Conservation (phyloP, 495 filamentous ascomycete species). For the Penicillium pulvis region DNA sequence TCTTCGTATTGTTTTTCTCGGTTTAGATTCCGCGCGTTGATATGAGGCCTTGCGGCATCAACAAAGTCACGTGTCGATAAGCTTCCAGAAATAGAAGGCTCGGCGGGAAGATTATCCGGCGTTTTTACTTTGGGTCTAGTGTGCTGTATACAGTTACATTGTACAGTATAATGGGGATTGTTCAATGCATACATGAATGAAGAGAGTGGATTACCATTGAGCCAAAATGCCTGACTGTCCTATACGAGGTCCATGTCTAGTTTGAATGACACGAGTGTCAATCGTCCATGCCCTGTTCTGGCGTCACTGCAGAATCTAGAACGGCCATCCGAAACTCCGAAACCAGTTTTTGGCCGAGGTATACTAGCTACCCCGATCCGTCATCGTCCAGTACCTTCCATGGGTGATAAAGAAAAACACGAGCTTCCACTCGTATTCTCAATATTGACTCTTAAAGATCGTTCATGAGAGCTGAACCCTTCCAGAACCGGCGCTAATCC, state of each 20-base stretch:
- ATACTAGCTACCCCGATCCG: neutral
- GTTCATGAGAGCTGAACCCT: neutral
- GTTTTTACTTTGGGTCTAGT: neutral
- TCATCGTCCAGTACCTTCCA: neutral
- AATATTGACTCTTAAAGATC: neutral
- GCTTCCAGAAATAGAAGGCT: neutral
- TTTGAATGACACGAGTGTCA: neutral
- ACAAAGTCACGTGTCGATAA: constrained; percentile 32
- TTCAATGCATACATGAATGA: neutral
- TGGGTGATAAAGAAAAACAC: neutral
- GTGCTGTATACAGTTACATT: neutral
- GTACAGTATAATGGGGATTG: neutral
- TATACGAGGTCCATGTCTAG: no score
- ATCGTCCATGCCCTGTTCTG: neutral
- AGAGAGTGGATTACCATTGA: no score
- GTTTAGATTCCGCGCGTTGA: constrained; percentile 10
- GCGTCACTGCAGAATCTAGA: neutral
- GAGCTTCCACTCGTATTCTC: neutral
- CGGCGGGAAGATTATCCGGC: neutral
- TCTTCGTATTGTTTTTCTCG: constrained; percentile 3
- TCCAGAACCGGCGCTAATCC: neutral
- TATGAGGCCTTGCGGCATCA: constrained; percentile 11
- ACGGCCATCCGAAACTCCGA: neutral
- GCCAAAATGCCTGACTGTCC: no score
- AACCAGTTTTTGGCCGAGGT: neutral